These are phyloP conservation scores for Lactarius pseudohatsudake DNA, from an alignment of 768 basidiomycete genomes.

Conservation along the genomic window DNA sequence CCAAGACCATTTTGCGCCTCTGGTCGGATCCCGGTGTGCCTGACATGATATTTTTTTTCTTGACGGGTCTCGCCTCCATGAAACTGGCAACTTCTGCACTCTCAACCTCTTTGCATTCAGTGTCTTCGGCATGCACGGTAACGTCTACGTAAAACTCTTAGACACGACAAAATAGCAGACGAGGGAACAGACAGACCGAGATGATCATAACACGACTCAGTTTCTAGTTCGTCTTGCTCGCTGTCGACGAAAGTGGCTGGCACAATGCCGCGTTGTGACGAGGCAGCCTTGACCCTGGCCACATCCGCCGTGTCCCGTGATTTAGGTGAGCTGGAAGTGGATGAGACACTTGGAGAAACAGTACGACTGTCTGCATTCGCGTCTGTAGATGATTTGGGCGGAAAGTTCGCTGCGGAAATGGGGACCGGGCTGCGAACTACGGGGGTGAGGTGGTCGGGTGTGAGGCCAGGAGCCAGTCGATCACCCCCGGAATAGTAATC, in stretches of 20 bases:
- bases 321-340: constrained; percentile 5
- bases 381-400: not conserved
- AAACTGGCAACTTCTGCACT: not conserved
- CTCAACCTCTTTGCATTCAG: not conserved
- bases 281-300: not conserved
- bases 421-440: constrained; percentile 11
- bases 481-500: constrained; percentile 50
- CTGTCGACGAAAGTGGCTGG: not conserved
- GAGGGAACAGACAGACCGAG: constrained; percentile 6
- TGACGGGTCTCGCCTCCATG: not conserved
- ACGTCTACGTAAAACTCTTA: constrained; percentile 11
- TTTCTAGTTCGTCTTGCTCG: not conserved
- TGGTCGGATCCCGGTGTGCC: not conserved
- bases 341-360: constrained; percentile 14
- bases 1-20: constrained; percentile 7
- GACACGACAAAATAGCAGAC: not conserved
- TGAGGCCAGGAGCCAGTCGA: constrained; percentile 19
- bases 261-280: not conserved
- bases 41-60: not conserved
- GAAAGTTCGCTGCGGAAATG: not conserved
- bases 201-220: not conserved
- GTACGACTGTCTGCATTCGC: not conserved
- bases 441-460: constrained; percentile 29
- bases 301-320: not conserved
- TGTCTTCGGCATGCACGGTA: not conserved